Percentiles rank a stretch among this genome's conserved stretches.
Evolutionary conservation across 2,329 filamentous ascomycete genomes (phyloP).

Genomic region (Arthrobotrys megalospora): DNA sequence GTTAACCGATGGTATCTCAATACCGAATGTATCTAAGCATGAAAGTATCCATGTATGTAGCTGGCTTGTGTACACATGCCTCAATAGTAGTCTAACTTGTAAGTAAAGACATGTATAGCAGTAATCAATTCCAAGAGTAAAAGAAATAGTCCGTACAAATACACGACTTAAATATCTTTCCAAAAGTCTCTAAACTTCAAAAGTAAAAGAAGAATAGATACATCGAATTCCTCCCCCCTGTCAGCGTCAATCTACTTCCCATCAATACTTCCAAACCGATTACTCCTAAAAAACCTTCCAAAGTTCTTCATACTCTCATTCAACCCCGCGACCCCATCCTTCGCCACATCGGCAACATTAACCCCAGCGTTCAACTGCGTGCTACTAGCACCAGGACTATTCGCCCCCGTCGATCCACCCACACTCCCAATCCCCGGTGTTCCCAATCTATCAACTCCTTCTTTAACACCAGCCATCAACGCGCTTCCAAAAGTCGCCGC

Average conservation of each 20-base stretch:
- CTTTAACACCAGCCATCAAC: constrained; percentile 54
- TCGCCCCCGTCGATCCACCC: constrained; percentile 35
- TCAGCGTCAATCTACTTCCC: constrained; percentile 29
- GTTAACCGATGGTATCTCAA: too few species aligned
- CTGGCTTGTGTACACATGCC: too few species aligned
- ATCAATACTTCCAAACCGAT: constrained; percentile 56
- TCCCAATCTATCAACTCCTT: constrained; percentile 57
- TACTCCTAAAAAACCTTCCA: constrained; percentile 56
- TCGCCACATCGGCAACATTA: constrained; percentile 46
- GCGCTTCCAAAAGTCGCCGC: constrained; percentile 49
- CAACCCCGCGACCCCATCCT: constrained; percentile 57
- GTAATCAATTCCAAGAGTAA: too few species aligned
- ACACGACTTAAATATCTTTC: neutral
- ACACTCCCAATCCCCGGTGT: constrained; percentile 33
- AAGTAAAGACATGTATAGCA: too few species aligned
- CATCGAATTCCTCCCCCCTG: too few species aligned
- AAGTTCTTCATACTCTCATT: constrained; percentile 61
- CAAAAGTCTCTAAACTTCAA: neutral
- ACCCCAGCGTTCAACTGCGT: constrained; percentile 32
- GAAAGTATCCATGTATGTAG: too few species aligned
- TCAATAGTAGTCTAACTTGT: too few species aligned
- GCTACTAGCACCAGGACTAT: constrained; percentile 49
- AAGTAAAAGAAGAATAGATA: too few species aligned
- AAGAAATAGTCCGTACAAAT: neutral
- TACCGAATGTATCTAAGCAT: too few species aligned